Base-by-base conservation (phyloP, 202 grass and related monocot species). In the Schoenoplectus tabernaemontani region DNA sequence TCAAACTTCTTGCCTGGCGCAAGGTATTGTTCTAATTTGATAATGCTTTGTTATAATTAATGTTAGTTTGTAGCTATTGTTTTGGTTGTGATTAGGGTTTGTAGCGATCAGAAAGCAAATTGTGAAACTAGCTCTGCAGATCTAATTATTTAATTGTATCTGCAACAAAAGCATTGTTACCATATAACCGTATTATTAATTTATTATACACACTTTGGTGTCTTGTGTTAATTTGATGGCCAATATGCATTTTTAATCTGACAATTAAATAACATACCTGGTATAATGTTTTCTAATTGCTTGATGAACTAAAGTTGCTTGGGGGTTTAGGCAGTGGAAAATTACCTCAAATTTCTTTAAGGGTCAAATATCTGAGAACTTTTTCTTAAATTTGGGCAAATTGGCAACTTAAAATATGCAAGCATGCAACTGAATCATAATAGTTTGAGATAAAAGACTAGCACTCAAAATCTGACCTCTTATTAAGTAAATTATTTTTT, bases 1-100 rank as follows among this genome's bases (percentile, higher is more conserved):
- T 93, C 38, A 93, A 93, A 77, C 87, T 93, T 38, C 85, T 93
- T 53, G 32, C 87, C 5, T 90, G 90, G 90, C 88, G 90, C 57
- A 87, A 80, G 78, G 78, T 80, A 65, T 63, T 64, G 22, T 51
- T 62, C 7, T 15, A 41, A 79, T 7, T 79, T 63, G 9, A 26
- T 61, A 47, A 5, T 79, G 32, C 5, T 79, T 17, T 36, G 15
- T n/a, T 78, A 0, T 15, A 8, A 24, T 78, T 62, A 4, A 10
- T 50, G 70, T 73, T 50, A 13, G 24, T 44, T 48, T 28, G n/a
- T 7, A 28, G 67, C 41, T 71, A 15, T 30, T 47, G 39, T 13
- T 69, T 46, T 70, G 15, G 42, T 26, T 48, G 42, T 50, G 67
- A 46, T 48, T 26, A 48, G 23, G 68, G 43, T 28, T 51, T 51